These are phyloP conservation scores for Salix caprea DNA, from an alignment of 345 rosid genomes.

Conservation along the genomic window DNA sequence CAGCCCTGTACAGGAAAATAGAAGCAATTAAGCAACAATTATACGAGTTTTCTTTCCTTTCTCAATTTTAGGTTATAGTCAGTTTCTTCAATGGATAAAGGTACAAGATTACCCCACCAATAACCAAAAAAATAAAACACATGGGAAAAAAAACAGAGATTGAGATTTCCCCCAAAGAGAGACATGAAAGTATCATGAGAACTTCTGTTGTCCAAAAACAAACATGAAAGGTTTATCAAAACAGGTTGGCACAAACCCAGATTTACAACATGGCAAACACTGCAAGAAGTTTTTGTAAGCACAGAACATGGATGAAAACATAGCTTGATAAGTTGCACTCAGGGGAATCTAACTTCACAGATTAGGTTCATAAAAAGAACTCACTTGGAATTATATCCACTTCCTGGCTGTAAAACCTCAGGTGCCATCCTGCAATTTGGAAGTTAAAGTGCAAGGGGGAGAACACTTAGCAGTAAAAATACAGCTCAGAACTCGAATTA, in stretches of 20 bases:
- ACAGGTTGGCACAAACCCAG: background rate
- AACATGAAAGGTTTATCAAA: background rate
- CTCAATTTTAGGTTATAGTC: background rate
- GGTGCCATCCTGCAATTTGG: conserved; percentile 91
- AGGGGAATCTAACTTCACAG: background rate
- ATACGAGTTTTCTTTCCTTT: background rate
- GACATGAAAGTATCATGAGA: background rate
- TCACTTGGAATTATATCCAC: conserved; percentile 97
- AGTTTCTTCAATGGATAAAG: background rate
- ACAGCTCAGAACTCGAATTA: background rate
- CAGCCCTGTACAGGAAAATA: conserved; percentile 64
- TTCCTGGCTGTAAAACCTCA: conserved; percentile 95
- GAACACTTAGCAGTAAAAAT: background rate
- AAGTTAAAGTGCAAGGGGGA: conserved; percentile 8
- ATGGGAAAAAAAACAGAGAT: background rate
- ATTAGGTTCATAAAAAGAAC: conserved; percentile 22
- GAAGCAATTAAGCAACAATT: conserved; percentile 20
- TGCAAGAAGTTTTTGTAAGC: background rate
- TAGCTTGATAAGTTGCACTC: background rate
- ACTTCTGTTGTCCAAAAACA: background rate
- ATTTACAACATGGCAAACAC: background rate
- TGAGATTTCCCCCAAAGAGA: background rate
- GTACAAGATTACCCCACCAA: background rate
- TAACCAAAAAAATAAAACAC: background rate
- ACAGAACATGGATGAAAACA: background rate